phyloP scores from a whole-genome alignment of 2,329 filamentous ascomycete genomes.

The Curvularia hawaiiensis region DNA sequence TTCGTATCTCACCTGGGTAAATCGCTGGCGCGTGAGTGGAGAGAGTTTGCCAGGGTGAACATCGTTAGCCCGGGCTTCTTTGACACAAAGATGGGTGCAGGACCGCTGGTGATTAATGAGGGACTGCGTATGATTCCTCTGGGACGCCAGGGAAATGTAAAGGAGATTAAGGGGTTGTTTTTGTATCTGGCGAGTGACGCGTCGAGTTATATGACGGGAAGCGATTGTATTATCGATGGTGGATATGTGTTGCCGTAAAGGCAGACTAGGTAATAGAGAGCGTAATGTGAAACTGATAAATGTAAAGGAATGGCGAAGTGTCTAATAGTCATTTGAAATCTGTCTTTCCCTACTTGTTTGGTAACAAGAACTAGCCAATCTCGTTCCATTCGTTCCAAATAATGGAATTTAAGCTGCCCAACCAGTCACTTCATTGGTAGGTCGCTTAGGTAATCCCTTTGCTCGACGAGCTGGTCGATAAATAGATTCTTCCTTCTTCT shows the following conservation, averaged over 20 bases:
- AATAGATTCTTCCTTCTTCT: neutral
- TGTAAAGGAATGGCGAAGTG: no score
- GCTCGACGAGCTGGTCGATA: neutral
- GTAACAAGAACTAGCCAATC: no score
- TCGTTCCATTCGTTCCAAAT: neutral
- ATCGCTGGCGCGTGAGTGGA: constrained; percentile 69
- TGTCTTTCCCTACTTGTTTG: no score
- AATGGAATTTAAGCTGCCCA: neutral
- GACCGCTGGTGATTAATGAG: constrained; percentile 66
- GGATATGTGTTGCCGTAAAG: constrained; percentile 61
- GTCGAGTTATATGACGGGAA: constrained; percentile 76
- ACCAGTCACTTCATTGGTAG: neutral
- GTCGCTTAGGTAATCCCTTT: no score
- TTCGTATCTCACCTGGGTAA: constrained; percentile 66
- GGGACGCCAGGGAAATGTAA: constrained; percentile 71
- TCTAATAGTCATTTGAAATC: no score
- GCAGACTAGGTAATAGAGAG: neutral
- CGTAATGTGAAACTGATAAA: no score
- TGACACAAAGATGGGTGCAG: constrained; percentile 67
- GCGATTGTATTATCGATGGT: constrained; percentile 76
- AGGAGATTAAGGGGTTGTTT: constrained; percentile 81
- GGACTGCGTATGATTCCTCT: constrained; percentile 76
- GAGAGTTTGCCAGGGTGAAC: constrained; percentile 69
- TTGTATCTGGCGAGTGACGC: constrained; percentile 83
- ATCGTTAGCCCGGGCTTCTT: constrained; percentile 70